Evolutionary conservation across 345 rosid species (phyloP).

Genomic region (Mangifera indica): DNA sequence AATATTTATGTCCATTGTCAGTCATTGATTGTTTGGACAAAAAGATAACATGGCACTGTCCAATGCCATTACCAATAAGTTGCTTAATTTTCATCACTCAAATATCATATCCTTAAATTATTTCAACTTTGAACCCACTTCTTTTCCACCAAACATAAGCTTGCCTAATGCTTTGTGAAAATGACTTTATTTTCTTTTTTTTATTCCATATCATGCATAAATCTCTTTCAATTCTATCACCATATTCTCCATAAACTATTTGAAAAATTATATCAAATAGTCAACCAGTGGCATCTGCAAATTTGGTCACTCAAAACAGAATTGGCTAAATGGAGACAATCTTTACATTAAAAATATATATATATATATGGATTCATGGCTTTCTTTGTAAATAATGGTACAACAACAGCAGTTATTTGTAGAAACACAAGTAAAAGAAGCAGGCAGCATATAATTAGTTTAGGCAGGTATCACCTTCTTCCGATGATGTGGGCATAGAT

Average conservation of each 20-base stretch:
- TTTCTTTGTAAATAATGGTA: not conserved
- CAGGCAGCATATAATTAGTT: not conserved
- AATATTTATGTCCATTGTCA: not conserved
- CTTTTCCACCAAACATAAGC: not conserved
- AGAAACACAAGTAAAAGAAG: not conserved
- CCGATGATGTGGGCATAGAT: not conserved
- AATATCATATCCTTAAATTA: not conserved
- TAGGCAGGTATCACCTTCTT: conserved; percentile 2
- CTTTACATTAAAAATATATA: not conserved
- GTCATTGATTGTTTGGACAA: not conserved
- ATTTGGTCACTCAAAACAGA: not conserved
- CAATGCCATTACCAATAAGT: not conserved
- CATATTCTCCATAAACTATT: too few species aligned
- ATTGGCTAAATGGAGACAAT: not conserved
- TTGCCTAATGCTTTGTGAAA: too few species aligned
- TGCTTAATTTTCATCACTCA: not conserved
- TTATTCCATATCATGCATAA: too few species aligned
- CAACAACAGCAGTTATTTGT: not conserved
- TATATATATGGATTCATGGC: not conserved
- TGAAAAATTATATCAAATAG: too few species aligned
- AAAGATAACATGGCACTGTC: not conserved
- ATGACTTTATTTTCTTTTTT: too few species aligned
- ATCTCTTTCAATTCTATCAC: too few species aligned
- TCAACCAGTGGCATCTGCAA: too few species aligned
- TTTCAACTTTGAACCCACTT: not conserved